Evolutionary conservation across 225 moss, liverwort and hornwort species (phyloP).

Genomic region (Polytrichum commune): DNA sequence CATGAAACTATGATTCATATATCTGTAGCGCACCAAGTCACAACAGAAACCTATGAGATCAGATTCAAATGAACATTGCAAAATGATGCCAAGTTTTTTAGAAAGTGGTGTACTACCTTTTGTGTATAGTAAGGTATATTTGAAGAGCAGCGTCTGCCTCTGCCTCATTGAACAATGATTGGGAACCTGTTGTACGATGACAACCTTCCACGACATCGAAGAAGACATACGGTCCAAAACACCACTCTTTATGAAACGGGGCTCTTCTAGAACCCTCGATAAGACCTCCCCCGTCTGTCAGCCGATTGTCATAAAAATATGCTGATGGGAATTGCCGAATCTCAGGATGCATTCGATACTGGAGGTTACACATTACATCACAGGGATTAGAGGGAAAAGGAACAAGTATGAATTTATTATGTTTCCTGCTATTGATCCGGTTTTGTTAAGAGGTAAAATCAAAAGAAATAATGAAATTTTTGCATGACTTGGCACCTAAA

Average conservation of each 20-base stretch:
- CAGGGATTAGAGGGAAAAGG: too few species aligned
- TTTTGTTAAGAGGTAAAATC: too few species aligned
- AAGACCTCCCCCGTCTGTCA: slow-evolving; percentile 69
- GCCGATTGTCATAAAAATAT: slow-evolving; percentile 74
- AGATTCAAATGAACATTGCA: background rate
- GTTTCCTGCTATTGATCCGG: too few species aligned
- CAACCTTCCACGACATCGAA: slow-evolving; percentile 81
- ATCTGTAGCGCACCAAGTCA: too few species aligned
- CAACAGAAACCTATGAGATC: too few species aligned
- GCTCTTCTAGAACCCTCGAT: slow-evolving; percentile 51
- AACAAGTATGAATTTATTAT: too few species aligned
- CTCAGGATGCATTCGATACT: slow-evolving; percentile 99
- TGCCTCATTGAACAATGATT: slow-evolving; percentile 77
- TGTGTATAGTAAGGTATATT: slow-evolving; percentile 55
- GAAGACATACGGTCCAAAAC: slow-evolving; percentile 85
- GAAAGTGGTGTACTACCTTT: slow-evolving; percentile 35
- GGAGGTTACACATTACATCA: slow-evolving; percentile 4
- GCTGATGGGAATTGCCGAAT: slow-evolving; percentile 92
- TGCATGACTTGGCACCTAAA: too few species aligned
- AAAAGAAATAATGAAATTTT: too few species aligned
- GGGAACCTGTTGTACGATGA: slow-evolving; percentile 60
- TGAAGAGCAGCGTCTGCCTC: slow-evolving; percentile 77
- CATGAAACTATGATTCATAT: too few species aligned
- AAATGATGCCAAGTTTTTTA: background rate
- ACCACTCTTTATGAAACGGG: slow-evolving; percentile 70